phyloP scores from a whole-genome alignment of 2,329 filamentous ascomycete species.

The Domatiomyces globalis region DNA sequence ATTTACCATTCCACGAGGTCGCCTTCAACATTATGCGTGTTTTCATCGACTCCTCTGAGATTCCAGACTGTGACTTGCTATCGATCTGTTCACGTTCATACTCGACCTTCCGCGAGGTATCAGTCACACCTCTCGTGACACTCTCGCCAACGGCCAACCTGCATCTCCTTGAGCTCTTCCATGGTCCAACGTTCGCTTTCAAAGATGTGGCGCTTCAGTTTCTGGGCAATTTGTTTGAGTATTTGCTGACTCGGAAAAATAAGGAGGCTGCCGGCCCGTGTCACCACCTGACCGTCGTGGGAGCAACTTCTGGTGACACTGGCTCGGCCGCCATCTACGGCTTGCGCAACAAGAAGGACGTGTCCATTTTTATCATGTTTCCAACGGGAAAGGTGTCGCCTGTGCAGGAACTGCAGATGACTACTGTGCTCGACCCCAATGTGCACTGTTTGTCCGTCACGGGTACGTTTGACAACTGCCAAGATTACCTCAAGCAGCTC shows the following conservation, averaged over 20 bases:
- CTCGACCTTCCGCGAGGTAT: slow-evolving; percentile 66
- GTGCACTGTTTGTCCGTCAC: slow-evolving; percentile 84
- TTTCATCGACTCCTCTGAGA: slow-evolving; percentile 73
- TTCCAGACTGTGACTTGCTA: slow-evolving; percentile 65
- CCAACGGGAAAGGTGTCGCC: slow-evolving; percentile 82
- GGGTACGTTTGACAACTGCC: slow-evolving; percentile 92
- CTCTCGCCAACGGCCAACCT: slow-evolving; percentile 58
- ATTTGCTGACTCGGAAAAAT: slow-evolving; percentile 33
- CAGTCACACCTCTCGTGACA: slow-evolving; percentile 67
- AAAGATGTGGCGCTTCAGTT: slow-evolving; percentile 92
- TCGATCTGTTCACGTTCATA: slow-evolving; percentile 75
- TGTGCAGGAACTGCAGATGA: slow-evolving; percentile 95
- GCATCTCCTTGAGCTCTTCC: slow-evolving; percentile 85
- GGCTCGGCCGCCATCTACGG: slow-evolving; percentile 95
- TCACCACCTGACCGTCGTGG: slow-evolving; percentile 74
- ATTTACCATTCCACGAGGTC: slow-evolving; percentile 65
- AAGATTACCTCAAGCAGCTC: slow-evolving; percentile 86
- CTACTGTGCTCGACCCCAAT: slow-evolving; percentile 75
- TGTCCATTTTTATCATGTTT: slow-evolving; percentile 88
- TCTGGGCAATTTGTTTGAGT: slow-evolving; percentile 71
- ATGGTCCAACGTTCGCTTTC: slow-evolving; percentile 89
- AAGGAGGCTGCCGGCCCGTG: slow-evolving; percentile 39
- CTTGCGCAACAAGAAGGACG: slow-evolving; percentile 86
- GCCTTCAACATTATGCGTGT: slow-evolving; percentile 74
- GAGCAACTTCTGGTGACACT: slow-evolving; percentile 73